Percentiles rank a stretch among this genome's conserved stretches.
These are phyloP conservation scores for Ceratocystis variospora DNA, from an alignment of 2,329 filamentous ascomycete genomes.

Conservation along the genomic window DNA sequence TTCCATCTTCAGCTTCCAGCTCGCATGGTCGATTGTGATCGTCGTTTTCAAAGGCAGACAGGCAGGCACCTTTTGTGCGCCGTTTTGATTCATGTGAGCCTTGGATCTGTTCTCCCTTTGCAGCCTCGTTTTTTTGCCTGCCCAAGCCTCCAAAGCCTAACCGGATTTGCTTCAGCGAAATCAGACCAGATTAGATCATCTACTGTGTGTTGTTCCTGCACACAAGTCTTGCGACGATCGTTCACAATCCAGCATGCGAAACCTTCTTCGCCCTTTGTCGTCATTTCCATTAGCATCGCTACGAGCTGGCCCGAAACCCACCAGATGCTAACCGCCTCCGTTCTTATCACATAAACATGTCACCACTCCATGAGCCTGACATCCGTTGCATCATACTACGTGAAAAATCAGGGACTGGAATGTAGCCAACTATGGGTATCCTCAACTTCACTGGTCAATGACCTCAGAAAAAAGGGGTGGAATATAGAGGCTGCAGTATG, in stretches of 20 bases:
- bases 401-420: not conserved
- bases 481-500: slow-evolving; percentile 60
- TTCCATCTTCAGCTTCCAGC: not conserved
- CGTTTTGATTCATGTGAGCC: not conserved
- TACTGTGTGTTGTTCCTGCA: not conserved
- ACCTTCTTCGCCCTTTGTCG: too few relatives aligned
- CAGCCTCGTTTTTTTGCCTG: not conserved
- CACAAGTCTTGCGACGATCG: not conserved
- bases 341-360: too few relatives aligned
- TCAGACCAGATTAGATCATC: not conserved
- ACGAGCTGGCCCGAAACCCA: too few relatives aligned
- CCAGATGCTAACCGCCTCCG: too few relatives aligned
- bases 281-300: too few relatives aligned
- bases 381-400: too few relatives aligned
- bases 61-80: not conserved
- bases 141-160: too few relatives aligned
- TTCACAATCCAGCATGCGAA: too few relatives aligned
- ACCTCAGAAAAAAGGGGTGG: slow-evolving; percentile 77
- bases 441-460: slow-evolving; percentile 81
- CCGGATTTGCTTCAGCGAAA: too few relatives aligned
- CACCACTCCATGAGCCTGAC: too few relatives aligned
- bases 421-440: slow-evolving; percentile 58
- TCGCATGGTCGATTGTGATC: not conserved
- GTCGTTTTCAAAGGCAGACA: not conserved
- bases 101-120: not conserved